A percentile compares a stretch with the other conserved stretches of the same genome.
Evolutionary conservation across 306 rosid genomes (phyloP).

Genomic region (Prunus dulcis): DNA sequence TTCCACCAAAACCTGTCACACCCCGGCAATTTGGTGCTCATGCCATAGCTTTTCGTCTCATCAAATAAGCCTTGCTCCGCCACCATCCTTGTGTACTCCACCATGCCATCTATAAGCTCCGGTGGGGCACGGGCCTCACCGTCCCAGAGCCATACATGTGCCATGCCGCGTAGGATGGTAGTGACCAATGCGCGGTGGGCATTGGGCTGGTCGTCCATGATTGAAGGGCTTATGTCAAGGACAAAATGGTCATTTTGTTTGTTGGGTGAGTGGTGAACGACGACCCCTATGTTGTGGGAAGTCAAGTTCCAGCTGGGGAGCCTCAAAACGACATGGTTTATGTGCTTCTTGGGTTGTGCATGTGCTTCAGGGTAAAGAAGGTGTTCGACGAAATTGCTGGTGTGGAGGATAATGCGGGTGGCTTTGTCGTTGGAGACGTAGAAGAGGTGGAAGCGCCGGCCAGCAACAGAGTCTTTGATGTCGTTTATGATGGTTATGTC

Average conservation of each 20-base stretch:
- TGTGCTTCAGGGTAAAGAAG: slow-evolving; percentile 33
- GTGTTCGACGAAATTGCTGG: slow-evolving; percentile 42
- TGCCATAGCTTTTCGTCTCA: neutral
- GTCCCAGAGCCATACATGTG: slow-evolving; percentile 54
- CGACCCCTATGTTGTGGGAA: neutral
- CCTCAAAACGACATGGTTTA: slow-evolving; percentile 44
- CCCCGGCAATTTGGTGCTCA: neutral
- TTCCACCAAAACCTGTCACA: slow-evolving; percentile 40
- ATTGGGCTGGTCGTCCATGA: slow-evolving; percentile 36
- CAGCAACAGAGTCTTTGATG: slow-evolving; percentile 26
- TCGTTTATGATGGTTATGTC: slow-evolving; percentile 44
- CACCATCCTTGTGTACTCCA: slow-evolving; percentile 36
- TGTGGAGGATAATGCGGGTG: slow-evolving; percentile 45
- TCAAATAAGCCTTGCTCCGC: slow-evolving; percentile 31
- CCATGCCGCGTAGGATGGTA: slow-evolving; percentile 53
- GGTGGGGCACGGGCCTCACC: slow-evolving; percentile 41
- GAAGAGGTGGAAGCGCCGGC: slow-evolving; percentile 44
- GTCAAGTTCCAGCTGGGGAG: slow-evolving; percentile 27
- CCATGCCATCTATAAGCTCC: slow-evolving; percentile 51
- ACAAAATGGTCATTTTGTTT: slow-evolving; percentile 8
- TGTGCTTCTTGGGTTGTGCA: slow-evolving; percentile 31
- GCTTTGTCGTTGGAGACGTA: slow-evolving; percentile 66
- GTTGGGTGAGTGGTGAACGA: neutral
- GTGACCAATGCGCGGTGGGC: slow-evolving; percentile 25
- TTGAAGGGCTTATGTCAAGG: slow-evolving; percentile 38